A percentile compares a stretch with the other conserved stretches of the same genome.
Conservation (phyloP, 371 early-diverging fungal genomes). For the Scutellospora calospora region DNA sequence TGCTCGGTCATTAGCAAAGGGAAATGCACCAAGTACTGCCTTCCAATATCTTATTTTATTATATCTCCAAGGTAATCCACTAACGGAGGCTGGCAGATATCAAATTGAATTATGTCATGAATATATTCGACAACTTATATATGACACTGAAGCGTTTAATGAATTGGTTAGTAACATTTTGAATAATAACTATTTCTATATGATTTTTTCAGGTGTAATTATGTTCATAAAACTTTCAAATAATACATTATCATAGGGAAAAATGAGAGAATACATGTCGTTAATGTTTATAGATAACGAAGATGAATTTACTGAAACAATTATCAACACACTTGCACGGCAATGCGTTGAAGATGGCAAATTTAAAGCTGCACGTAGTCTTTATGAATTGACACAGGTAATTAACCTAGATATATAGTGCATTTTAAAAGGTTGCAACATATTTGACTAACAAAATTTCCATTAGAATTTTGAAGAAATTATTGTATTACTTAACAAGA, state of each 20-base stretch:
- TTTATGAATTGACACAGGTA: conserved; percentile 41
- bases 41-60: conserved; percentile 31
- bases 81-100: conserved; percentile 19
- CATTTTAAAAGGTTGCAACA: not conserved
- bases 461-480: conserved; percentile 19
- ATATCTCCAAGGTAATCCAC: conserved; percentile 21
- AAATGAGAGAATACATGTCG: conserved; percentile 14
- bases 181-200: not conserved
- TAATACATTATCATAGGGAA: not conserved
- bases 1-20: not conserved
- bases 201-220: not conserved
- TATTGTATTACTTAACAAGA: conserved; percentile 24
- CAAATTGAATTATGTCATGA: conserved; percentile 39
- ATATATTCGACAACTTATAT: conserved; percentile 36
- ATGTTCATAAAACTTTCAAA: not conserved
- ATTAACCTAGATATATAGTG: not conserved
- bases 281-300: conserved; percentile 32
- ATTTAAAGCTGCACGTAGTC: conserved; percentile 22
- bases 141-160: conserved; percentile 22
- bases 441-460: not conserved
- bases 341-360: conserved; percentile 35
- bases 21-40: not conserved
- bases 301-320: conserved; percentile 35
- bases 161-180: conserved; percentile 30
- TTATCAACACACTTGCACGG: conserved; percentile 12